phyloP scores from a whole-genome alignment of 2,329 filamentous ascomycete genomes.

The Nemania sp. region DNA sequence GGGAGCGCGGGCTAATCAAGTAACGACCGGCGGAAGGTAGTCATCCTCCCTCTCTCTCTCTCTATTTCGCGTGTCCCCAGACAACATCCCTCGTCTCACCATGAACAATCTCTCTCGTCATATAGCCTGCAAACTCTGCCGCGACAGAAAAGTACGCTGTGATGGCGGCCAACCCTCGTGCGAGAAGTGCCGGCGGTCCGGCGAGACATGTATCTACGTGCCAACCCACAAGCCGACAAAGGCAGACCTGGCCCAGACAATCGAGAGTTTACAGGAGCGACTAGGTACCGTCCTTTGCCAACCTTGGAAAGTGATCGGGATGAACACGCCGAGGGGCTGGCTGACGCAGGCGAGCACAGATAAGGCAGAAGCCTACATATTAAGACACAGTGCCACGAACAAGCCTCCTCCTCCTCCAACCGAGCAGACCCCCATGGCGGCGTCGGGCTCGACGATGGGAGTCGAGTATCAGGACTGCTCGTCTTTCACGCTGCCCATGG shows the following conservation, averaged over 20 bases:
- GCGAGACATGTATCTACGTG: slow-evolving; percentile 34
- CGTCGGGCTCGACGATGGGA: slow-evolving; percentile 22
- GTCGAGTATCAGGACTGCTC: slow-evolving; percentile 27
- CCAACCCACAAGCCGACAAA: slow-evolving; percentile 34
- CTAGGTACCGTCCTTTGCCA: slow-evolving; percentile 27
- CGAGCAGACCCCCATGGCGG: slow-evolving; percentile 16
- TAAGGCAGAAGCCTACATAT: slow-evolving; percentile 33
- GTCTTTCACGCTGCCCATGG: slow-evolving; percentile 22
- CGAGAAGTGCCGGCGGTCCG: slow-evolving; percentile 34
- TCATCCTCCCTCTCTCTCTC: slow-evolving; percentile 3
- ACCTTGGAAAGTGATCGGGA: not conserved
- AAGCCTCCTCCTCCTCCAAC: slow-evolving; percentile 4
- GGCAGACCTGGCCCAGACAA: slow-evolving; percentile 32
- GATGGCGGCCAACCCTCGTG: slow-evolving; percentile 33
- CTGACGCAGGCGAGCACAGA: slow-evolving; percentile 26
- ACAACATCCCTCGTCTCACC: not conserved
- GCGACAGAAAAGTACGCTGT: slow-evolving; percentile 35
- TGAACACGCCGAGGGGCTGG: slow-evolving; percentile 12
- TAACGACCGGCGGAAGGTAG: slow-evolving; percentile 18
- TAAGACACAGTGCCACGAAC: slow-evolving; percentile 25
- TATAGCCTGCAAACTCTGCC: slow-evolving; percentile 33
- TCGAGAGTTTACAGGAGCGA: slow-evolving; percentile 34
- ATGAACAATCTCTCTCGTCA: slow-evolving; percentile 31
- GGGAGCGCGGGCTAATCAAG: slow-evolving; percentile 13
- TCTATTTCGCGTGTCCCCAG: slow-evolving; percentile 1